Evolutionary conservation across 768 basidiomycete genomes (phyloP), one percentile per base, ranked within the genome.

Genomic region (Erythrobasidium yunnanense): DNA sequence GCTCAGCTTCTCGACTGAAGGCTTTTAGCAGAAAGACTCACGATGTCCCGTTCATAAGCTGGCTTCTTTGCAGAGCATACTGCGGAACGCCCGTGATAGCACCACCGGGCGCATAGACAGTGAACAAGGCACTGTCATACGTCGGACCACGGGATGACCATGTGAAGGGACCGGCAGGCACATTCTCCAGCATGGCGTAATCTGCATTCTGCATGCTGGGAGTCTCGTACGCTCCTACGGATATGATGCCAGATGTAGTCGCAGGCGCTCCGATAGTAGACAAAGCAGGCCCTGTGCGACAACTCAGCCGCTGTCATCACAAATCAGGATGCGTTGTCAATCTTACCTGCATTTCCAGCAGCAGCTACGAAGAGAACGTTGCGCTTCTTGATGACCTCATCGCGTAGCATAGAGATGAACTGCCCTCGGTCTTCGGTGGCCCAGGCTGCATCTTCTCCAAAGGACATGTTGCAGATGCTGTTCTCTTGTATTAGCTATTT

Each of bases 311-410:
- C n/a, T n/a, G n/a, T n/a, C n/a, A n/a, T n/a, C n/a, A n/a, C n/a
- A n/a, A n/a, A n/a, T n/a, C n/a, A n/a, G n/a, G n/a, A n/a, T n/a
- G n/a, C n/a, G n/a, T n/a, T n/a, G n/a, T n/a, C n/a, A n/a, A n/a
- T n/a, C n/a, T n/a, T n/a, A n/a, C 67, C 67, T 34, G 63, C 50
- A 30, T 65, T 65, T 34, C 52, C 52, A 4, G 67, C 67, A 3
- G 57, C 22, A 34, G 47, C 51, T 22, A 65, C 62, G 35, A 68
- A 68, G 29, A 68, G 54, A 34, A 65, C 35, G 33, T 68, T 56
- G 18, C 62, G 27, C 67, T 68, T 68, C 25, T 56, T 65, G 50
- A 68, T 32, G 33, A 68, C 67, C 42, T 68, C 67, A 15, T 68
- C 51, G 2, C 66, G 65, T 5, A 68, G 35, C 50, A 52, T 50